Evolutionary conservation across 1,284 basidiomycete species (phyloP), one percentile per base, ranked within the genome.

Genomic region (Cutaneotrichosporon spelunceum): DNA sequence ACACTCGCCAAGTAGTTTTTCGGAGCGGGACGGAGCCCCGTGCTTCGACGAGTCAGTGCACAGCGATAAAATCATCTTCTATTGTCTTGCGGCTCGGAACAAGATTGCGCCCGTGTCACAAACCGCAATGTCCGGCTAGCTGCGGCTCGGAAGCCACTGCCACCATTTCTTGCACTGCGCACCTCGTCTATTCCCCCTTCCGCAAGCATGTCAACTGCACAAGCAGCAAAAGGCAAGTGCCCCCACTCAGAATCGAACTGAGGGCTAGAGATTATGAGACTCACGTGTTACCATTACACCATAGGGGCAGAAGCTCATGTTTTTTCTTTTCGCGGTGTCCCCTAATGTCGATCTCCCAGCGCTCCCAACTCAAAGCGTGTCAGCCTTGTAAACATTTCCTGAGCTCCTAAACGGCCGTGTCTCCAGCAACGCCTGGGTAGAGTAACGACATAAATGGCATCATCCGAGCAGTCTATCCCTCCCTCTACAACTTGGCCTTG

Each of bases 191-290:
- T n/a, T n/a, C 34, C 6, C 11, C 16, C 34, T 3, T 36, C 34
- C 4, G 11, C 4, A 36, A 3, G 34, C 3, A 10, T 36, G 6
- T 36, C 6, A 10, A 36, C 6, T 13, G 16, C 34, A 16, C 11
- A 36, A 42, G 13, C 8, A n/a, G 19, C 45, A 47, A 47, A 47
- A 47, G 24, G 16, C 16, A 14, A 26, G 48, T 50, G 48, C 48
- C 48, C 48, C 48, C 48, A 50, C 48, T 50, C 48, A 50, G 48
- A 50, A 50, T 50, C 48, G 48, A 50, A 50, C 45, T 50, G 48
- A 50, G 48, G 48, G 48, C 48, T 50, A 50, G 48, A 50, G 48
- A 50, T 47, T 47, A 50, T 50, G 48, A 30, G 48, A 50, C 26
- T 50, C 48, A 50, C 48, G 48, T 50, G 48, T 50, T 50, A 50